Conservation (phyloP, 2,329 filamentous ascomycete genomes). For the Lasiodiplodia theobromae region DNA sequence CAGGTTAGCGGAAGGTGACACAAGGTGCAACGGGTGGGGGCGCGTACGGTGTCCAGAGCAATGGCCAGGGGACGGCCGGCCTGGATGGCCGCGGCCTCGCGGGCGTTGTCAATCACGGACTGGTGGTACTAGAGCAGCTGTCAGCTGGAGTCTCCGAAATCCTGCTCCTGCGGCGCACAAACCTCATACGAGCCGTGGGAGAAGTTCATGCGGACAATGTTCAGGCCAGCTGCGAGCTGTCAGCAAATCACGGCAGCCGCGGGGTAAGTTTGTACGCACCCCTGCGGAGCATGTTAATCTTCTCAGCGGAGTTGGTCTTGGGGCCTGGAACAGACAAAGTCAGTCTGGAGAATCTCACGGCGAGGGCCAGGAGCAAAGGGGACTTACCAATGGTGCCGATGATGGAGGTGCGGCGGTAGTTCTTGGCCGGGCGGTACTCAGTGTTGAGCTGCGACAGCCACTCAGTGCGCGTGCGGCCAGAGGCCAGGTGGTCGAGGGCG, state of each 20-base stretch:
- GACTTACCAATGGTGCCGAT: conserved; percentile 89
- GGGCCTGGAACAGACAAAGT: conserved; percentile 62
- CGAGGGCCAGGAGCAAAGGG: conserved; percentile 4
- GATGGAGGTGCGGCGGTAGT: conserved; percentile 96
- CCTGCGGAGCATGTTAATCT: conserved; percentile 91
- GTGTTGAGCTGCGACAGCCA: conserved; percentile 85
- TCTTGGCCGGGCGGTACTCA: conserved; percentile 82
- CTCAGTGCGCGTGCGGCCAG: conserved; percentile 74
- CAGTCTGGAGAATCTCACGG: conserved; percentile 30
- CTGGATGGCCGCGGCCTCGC: conserved; percentile 80
- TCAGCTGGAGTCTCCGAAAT: conserved; percentile 5
- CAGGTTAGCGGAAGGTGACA: conserved; percentile 7
- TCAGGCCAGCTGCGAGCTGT: conserved; percentile 73
- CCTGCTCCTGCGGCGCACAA: conserved; percentile 30
- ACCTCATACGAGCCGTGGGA: conserved; percentile 88
- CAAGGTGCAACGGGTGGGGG: background rate
- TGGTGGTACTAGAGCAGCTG: conserved; percentile 79
- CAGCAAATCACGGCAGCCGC: conserved; percentile 22
- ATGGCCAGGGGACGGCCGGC: conserved; percentile 90
- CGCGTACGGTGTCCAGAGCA: conserved; percentile 77
- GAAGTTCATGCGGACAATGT: conserved; percentile 99
- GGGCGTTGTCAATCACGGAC: conserved; percentile 95
- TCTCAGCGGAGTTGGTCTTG: conserved; percentile 98
- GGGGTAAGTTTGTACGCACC: conserved; percentile 45
- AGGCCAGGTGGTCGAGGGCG: conserved; percentile 82